Conservation (phyloP, 139 green algal species). For the Diplosphaera chodatii region DNA sequence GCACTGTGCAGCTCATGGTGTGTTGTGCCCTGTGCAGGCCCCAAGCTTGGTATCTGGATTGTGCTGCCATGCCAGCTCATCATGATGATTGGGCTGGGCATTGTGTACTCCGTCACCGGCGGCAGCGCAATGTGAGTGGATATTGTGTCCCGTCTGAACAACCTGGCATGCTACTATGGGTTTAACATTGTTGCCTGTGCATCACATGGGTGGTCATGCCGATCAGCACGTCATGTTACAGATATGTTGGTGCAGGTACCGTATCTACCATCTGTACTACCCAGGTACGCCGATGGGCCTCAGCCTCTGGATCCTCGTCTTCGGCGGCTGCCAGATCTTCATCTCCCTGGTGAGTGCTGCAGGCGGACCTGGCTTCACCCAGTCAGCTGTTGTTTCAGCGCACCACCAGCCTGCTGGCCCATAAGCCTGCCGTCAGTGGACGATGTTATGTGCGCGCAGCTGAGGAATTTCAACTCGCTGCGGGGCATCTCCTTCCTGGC, state of each 20-base stretch:
- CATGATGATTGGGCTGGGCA: constrained; percentile 1
- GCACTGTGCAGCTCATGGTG: too few relatives aligned
- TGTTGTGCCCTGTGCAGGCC: too few relatives aligned
- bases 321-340: neutral
- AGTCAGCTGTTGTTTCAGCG: too few relatives aligned
- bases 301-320: neutral
- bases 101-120: constrained; percentile 15
- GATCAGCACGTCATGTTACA: too few relatives aligned
- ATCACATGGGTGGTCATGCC: too few relatives aligned
- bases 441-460: constrained; percentile 5
- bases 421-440: too few relatives aligned
- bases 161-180: too few relatives aligned
- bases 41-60: neutral
- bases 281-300: neutral
- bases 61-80: neutral
- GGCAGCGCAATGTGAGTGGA: constrained; percentile 1
- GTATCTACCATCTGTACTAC: neutral
- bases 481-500: constrained; percentile 21
- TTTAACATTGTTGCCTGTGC: too few relatives aligned
- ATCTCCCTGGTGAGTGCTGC: neutral
- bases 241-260: too few relatives aligned
- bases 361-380: too few relatives aligned
- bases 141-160: too few relatives aligned
- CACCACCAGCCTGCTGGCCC: too few relatives aligned
- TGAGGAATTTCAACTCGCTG: constrained; percentile 11